phyloP scores from a whole-genome alignment of 164 flowering plant species.

The Nelumbo lutea region DNA sequence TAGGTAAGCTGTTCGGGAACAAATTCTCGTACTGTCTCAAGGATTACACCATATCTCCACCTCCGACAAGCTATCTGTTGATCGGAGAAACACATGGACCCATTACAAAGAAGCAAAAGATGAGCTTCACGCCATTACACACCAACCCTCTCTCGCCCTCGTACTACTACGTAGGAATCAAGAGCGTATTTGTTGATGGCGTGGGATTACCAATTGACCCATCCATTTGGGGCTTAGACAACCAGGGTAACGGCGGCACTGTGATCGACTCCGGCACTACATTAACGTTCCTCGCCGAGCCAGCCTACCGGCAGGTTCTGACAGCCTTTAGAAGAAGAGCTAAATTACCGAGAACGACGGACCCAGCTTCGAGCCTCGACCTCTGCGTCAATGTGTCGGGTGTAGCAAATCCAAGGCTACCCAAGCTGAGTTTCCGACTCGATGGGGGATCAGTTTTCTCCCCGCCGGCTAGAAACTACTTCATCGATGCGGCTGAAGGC shows the following conservation, averaged over 20 bases:
- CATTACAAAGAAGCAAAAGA: neutral
- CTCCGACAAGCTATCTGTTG: slow-evolving; percentile 65
- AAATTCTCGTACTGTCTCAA: slow-evolving; percentile 75
- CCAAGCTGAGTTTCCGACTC: slow-evolving; percentile 50
- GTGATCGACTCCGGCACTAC: slow-evolving; percentile 82
- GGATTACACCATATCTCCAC: slow-evolving; percentile 73
- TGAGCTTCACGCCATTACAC: slow-evolving; percentile 55
- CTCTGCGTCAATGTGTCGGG: slow-evolving; percentile 56
- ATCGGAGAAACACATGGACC: slow-evolving; percentile 37
- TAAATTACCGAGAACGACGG: slow-evolving; percentile 27
- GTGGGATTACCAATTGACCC: slow-evolving; percentile 39
- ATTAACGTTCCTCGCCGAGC: slow-evolving; percentile 44
- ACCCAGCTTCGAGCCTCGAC: slow-evolving; percentile 41
- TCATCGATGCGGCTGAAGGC: slow-evolving; percentile 43
- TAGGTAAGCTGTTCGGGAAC: slow-evolving; percentile 55
- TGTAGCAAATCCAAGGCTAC: slow-evolving; percentile 26
- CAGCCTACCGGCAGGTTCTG: slow-evolving; percentile 45
- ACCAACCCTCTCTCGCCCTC: slow-evolving; percentile 56
- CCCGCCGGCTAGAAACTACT: slow-evolving; percentile 64
- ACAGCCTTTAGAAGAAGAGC: slow-evolving; percentile 37
- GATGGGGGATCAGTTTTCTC: slow-evolving; percentile 44
- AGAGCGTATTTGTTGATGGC: slow-evolving; percentile 37
- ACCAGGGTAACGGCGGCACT: slow-evolving; percentile 66
- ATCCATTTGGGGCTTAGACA: slow-evolving; percentile 53
- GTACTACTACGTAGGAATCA: slow-evolving; percentile 63